Conservation (phyloP, 306 rosid species). For the Pterocarpus macrocarpus region DNA sequence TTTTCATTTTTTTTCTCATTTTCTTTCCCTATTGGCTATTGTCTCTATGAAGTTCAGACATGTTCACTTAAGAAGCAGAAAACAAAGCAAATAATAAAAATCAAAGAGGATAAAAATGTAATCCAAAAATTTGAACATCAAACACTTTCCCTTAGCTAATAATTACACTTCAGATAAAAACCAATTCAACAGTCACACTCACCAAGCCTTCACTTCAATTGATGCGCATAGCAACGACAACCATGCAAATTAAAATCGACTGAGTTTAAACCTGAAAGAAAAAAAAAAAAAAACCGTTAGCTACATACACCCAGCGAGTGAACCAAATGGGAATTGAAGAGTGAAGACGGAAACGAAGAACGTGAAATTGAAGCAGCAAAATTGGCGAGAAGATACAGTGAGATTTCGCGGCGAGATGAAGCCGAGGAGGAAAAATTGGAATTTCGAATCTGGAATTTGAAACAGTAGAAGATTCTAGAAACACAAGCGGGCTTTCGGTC, state of each 20-base stretch:
- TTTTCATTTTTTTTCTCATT: neutral
- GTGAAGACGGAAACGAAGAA: conserved; percentile 8
- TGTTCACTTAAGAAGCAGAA: neutral
- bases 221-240: neutral
- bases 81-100: neutral
- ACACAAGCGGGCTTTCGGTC: conserved; percentile 40
- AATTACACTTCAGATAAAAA: conserved; percentile 16
- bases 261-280: neutral
- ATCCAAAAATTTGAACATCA: neutral
- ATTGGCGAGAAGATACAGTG: neutral
- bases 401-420: conserved; percentile 28
- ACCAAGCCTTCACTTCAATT: conserved; percentile 9
- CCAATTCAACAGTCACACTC: conserved; percentile 9
- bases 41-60: neutral
- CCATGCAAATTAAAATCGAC: conserved; percentile 28
- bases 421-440: conserved; percentile 40
- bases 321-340: conserved; percentile 28
- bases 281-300: neutral
- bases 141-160: neutral
- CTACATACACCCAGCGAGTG: conserved; percentile 3
- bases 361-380: conserved; percentile 23
- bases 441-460: conserved; percentile 45
- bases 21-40: neutral
- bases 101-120: neutral
- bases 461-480: conserved; percentile 4